Percentiles rank a stretch among this genome's conserved stretches.
phyloP scores from a whole-genome alignment of 139 green algal genomes.

The Cymbomonas tetramitiformis region DNA sequence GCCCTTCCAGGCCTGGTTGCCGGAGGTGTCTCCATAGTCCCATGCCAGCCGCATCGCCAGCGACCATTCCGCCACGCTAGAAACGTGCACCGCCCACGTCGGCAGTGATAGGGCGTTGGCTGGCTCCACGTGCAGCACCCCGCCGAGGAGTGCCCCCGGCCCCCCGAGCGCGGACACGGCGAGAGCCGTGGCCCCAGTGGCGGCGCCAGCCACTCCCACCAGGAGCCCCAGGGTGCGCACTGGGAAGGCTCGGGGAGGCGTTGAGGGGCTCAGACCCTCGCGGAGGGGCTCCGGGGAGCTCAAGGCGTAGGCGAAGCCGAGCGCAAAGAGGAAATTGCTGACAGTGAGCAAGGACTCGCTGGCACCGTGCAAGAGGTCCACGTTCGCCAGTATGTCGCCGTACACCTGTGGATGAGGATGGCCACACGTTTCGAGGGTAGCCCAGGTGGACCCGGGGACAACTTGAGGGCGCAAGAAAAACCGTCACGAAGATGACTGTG shows the following conservation, averaged over 20 bases:
- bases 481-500: too few relatives aligned
- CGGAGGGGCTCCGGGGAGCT: too few relatives aligned
- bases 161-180: too few relatives aligned
- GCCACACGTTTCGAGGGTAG: too few relatives aligned
- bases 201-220: neutral
- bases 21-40: conserved; percentile 41
- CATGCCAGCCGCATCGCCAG: conserved; percentile 70
- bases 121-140: conserved; percentile 43
- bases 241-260: too few relatives aligned
- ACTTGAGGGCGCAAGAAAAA: too few relatives aligned
- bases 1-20: conserved; percentile 8
- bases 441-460: too few relatives aligned
- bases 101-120: conserved; percentile 87
- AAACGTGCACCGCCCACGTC: conserved; percentile 91
- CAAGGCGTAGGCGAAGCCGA: conserved; percentile 15
- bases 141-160: neutral
- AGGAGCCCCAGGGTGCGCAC: neutral
- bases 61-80: conserved; percentile 63
- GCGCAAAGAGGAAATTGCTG: conserved; percentile 20
- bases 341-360: conserved; percentile 18
- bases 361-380: conserved; percentile 22
- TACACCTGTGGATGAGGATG: too few relatives aligned
- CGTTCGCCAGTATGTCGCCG: conserved; percentile 22
- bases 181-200: neutral
- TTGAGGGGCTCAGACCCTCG: too few relatives aligned